These are phyloP conservation scores for Corinectria fuckeliana DNA, from an alignment of 2,329 filamentous ascomycete species.

Conservation along the genomic window DNA sequence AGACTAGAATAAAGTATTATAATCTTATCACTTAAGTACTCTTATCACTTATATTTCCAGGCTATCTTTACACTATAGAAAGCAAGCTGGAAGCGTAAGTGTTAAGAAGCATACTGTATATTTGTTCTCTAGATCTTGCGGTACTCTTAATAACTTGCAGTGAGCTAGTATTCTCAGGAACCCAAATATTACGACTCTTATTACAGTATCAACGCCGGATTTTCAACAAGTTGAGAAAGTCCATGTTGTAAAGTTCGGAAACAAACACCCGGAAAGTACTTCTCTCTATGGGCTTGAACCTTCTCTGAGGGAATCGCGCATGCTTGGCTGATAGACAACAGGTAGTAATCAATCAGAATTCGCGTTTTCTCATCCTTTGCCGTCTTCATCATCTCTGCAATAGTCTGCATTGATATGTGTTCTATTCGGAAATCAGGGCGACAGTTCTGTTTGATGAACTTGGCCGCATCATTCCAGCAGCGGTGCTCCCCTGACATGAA, in stretches of 20 bases:
- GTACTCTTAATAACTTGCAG: too few relatives aligned
- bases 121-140: too few relatives aligned
- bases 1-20: too few relatives aligned
- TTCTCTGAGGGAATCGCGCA: background rate
- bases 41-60: too few relatives aligned
- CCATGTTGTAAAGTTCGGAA: background rate
- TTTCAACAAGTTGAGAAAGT: background rate
- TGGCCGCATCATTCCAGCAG: background rate
- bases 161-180: too few relatives aligned
- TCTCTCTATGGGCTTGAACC: background rate
- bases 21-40: too few relatives aligned
- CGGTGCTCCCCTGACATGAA: background rate
- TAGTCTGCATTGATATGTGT: background rate
- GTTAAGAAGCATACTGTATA: too few relatives aligned
- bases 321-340: background rate
- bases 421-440: background rate
- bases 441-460: background rate
- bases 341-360: background rate
- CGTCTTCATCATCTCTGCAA: background rate
- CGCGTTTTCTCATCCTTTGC: background rate
- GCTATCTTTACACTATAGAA: too few relatives aligned
- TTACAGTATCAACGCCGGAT: background rate
- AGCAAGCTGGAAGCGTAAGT: too few relatives aligned
- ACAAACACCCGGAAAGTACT: background rate
- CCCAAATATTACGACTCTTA: too few relatives aligned